Evolutionary conservation across 1,139 yeast species (phyloP).

Genomic region (Yamadazyma atlantica): DNA sequence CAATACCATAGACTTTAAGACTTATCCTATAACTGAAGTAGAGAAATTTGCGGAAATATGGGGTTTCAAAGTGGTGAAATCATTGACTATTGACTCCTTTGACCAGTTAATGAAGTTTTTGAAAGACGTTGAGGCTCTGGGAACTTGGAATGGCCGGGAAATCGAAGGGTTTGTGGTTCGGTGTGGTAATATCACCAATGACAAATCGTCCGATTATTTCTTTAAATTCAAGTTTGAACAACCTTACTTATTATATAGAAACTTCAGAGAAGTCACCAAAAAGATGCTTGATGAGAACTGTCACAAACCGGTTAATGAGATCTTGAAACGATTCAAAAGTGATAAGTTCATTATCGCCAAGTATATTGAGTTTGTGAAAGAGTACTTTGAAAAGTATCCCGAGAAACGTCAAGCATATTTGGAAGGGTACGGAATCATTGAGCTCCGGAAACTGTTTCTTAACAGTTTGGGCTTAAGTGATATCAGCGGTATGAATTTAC

Average conservation of each 20-base stretch:
- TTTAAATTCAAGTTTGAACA: constrained; percentile 95
- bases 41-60: constrained; percentile 59
- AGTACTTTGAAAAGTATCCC: constrained; percentile 49
- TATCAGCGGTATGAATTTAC: constrained; percentile 32
- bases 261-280: constrained; percentile 85
- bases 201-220: constrained; percentile 46
- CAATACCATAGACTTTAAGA: constrained; percentile 62
- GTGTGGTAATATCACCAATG: constrained; percentile 32
- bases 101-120: constrained; percentile 50
- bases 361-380: constrained; percentile 66
- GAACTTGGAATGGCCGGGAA: constrained; percentile 69
- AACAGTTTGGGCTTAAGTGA: constrained; percentile 35
- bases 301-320: constrained; percentile 34
- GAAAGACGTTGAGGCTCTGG: constrained; percentile 59
- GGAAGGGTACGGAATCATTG: constrained; percentile 72
- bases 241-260: constrained; percentile 88
- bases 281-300: constrained; percentile 37
- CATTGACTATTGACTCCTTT: constrained; percentile 36
- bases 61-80: constrained; percentile 67
- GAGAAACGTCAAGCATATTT: constrained; percentile 44
- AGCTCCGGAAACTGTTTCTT: constrained; percentile 62
- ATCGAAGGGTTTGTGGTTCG: constrained; percentile 94
- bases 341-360: constrained; percentile 62
- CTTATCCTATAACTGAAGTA: constrained; percentile 64
- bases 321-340: constrained; percentile 40